Evolutionary conservation across 805 yeast species (phyloP).

Genomic region (Sugiyamaella lignohabitans): DNA sequence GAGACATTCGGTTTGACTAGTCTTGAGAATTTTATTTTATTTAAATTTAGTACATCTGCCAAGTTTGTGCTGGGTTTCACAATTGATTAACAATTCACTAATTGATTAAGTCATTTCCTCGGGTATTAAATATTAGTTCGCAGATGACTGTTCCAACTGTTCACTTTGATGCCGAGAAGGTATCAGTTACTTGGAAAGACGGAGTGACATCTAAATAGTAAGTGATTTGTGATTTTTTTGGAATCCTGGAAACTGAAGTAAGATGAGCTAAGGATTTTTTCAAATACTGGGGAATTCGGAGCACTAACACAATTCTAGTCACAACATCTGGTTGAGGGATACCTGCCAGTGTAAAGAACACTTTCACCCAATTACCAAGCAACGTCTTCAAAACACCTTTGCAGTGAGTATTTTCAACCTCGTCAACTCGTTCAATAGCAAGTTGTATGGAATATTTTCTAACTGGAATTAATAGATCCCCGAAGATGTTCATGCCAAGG

Average conservation of each 20-base stretch:
- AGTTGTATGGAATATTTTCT: not conserved
- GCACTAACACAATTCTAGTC: constrained; percentile 28
- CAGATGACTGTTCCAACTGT: constrained; percentile 5
- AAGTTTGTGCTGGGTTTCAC: too few relatives aligned
- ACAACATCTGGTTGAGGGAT: constrained; percentile 59
- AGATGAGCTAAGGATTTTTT: too few relatives aligned
- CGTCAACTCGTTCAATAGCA: too few relatives aligned
- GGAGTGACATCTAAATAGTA: constrained; percentile 26
- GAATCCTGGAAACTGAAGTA: not conserved
- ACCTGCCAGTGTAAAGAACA: constrained; percentile 54
- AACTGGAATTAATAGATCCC: constrained; percentile 25
- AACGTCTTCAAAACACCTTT: constrained; percentile 52
- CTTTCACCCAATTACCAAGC: constrained; percentile 50
- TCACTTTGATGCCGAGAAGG: constrained; percentile 18
- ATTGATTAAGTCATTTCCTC: too few relatives aligned
- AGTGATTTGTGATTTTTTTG: constrained; percentile 2
- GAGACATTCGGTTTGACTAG: too few relatives aligned
- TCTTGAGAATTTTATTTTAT: too few relatives aligned
- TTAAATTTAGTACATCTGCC: too few relatives aligned
- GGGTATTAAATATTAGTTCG: too few relatives aligned
- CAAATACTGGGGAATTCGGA: too few relatives aligned
- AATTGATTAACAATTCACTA: too few relatives aligned
- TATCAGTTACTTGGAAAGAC: constrained; percentile 26
- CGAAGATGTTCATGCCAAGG: constrained; percentile 26
- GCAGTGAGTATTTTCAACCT: constrained; percentile 29